Conservation (phyloP, 139 green algal genomes). For the Chlorella sp. region DNA sequence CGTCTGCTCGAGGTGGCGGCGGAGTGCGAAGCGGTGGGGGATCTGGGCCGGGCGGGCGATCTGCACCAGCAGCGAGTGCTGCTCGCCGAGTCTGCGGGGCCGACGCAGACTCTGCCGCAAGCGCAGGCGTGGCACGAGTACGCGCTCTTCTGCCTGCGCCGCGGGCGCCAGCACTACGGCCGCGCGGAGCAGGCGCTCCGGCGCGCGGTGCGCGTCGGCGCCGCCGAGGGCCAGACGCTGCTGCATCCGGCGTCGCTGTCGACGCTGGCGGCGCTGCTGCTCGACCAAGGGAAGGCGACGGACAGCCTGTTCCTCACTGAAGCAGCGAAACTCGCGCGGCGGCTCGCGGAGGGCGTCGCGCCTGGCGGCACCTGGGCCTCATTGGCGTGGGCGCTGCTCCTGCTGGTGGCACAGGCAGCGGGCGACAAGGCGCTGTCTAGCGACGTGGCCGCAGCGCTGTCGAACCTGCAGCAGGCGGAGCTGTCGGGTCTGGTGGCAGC, state of each 20-base stretch:
- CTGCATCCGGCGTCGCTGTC: not conserved
- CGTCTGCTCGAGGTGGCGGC: not conserved
- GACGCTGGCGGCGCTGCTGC: not conserved
- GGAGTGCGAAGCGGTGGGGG: not conserved
- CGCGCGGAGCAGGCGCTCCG: conserved; percentile 1
- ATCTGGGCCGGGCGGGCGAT: not conserved
- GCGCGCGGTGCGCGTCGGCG: not conserved
- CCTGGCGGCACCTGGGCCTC: not conserved
- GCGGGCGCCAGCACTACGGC: not conserved
- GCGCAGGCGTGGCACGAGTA: not conserved
- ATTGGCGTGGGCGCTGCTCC: too few species aligned
- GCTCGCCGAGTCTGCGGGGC: not conserved
- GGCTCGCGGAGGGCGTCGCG: not conserved
- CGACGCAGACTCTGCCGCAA: not conserved
- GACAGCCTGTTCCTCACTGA: not conserved
- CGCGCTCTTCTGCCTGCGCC: not conserved
- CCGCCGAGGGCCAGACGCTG: too few species aligned
- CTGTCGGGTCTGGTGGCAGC: not conserved
- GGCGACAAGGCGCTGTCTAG: too few species aligned
- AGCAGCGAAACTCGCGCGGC: not conserved
- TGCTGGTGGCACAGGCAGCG: too few species aligned
- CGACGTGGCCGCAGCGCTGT: not conserved
- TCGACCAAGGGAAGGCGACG: not conserved
- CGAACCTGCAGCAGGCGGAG: not conserved
- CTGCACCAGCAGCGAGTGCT: conserved; percentile 1